Evolutionary conservation across 176 grass and related monocot genomes (phyloP), one percentile per base, ranked within the genome.

Genomic region (Canna indica): DNA sequence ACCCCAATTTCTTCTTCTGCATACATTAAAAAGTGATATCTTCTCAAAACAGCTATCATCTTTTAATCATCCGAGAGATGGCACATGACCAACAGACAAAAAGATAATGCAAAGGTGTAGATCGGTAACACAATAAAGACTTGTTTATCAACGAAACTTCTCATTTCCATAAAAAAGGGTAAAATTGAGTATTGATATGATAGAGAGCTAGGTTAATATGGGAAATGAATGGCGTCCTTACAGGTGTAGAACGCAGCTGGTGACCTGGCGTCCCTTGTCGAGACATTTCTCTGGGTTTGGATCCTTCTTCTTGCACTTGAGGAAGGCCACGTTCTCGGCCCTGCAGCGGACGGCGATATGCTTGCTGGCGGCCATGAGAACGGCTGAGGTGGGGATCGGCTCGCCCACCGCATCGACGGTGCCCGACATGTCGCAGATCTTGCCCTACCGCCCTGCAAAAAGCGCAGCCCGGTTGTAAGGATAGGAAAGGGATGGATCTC

Each of bases 251-350:
- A 71, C 69, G 31, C 69, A 71, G 47, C 8, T 31, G 5, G 69
- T 71, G 47, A 71, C 47, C 18, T 34, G 46, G 5, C 69, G 69
- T 29, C 47, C 69, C 63, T 66, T 66, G 9, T 66, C 63, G 63
- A 66, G 63, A 34, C 63, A 66, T 39, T 66, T 66, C 63, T 66
- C 63, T 18, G 63, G 63, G 22, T 66, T 66, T 0, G 34, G 20
- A 32, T 66, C 63, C 63, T 66, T 66, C 63, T 66, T 66, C 63
- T 66, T 66, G 20, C 63, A 66, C 63, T 35, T 53, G 30, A 71
- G 16, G 46, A 71, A 71, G 45, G 69, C 69, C 69, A 71, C 27
- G 46, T 71, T 54, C 69, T 71, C 69, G 24, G 69, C 30, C 47
- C 47, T 25, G 69, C 69, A 71, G 5, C 69, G 25, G 47, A 11